Evolutionary conservation across 176 grass and related monocot genomes (phyloP).

Genomic region (Oryza punctata): DNA sequence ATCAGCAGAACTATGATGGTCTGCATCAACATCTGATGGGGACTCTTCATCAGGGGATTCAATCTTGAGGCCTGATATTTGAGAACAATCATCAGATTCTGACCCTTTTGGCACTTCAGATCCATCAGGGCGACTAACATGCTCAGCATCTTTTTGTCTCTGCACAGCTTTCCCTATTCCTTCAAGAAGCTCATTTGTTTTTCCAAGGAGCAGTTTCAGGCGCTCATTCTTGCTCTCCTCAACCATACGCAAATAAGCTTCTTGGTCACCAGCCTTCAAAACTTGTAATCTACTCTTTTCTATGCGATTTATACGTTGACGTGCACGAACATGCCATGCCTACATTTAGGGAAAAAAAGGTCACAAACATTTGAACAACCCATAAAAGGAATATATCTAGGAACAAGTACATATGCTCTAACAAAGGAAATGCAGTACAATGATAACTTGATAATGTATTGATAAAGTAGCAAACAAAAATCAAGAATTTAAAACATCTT

Average conservation of each 20-base stretch:
- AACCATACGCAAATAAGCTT: conserved; percentile 97
- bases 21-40: conserved; percentile 63
- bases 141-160: conserved; percentile 95
- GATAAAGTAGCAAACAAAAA: neutral
- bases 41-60: conserved; percentile 57
- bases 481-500: conserved; percentile 5
- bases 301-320: conserved; percentile 74
- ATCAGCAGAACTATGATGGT: conserved; percentile 35
- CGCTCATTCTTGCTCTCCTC: conserved; percentile 99
- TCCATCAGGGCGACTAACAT: conserved; percentile 63
- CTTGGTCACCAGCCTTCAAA: conserved; percentile 94
- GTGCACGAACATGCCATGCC: conserved; percentile 96
- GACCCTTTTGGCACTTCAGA: conserved; percentile 51
- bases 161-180: conserved; percentile 94
- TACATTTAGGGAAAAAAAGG: conserved; percentile 41
- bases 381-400: conserved; percentile 29
- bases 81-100: conserved; percentile 63
- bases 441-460: conserved; percentile 4
- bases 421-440: conserved; percentile 13
- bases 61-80: conserved; percentile 43
- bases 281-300: conserved; percentile 87
- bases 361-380: conserved; percentile 6
- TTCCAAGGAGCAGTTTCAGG: conserved; percentile 90
- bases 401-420: conserved; percentile 14
- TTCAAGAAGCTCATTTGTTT: conserved; percentile 97